Evolutionary conservation across 129 eudicot species (phyloP), one percentile per base, ranked within the genome.

Genomic region (Chrysanthemum makinoi): DNA sequence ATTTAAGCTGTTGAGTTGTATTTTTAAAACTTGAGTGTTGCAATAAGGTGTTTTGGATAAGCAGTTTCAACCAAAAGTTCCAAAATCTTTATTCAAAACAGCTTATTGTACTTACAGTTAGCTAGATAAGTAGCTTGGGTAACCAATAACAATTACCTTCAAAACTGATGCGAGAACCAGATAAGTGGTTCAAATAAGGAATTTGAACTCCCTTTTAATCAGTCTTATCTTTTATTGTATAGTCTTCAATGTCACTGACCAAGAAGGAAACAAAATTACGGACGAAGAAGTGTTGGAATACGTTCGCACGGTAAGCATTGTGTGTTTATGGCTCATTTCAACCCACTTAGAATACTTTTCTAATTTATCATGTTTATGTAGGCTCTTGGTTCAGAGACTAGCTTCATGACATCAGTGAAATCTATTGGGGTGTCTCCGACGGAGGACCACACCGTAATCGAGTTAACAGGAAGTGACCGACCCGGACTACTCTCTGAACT

Each of bases 171-270:
- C 5, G 1, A 55, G 18, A 17, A 16, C 12, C 61, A 55, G 26
- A 35, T 6, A 35, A 22, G 46, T 53, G 26, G 24, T 67, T 19
- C 18, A 16, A 55, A 17, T n/a, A 3, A 55, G 4, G 19, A 19
- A 3, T 55, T 6, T 55, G 10, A 17, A 11, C 20, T 4, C n/a
- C n/a, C 7, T 56, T 2, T 56, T 62, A 66, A 53, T 66, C 8
- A 17, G 30, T 33, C 19, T 66, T 79, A 3, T 24, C 44, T 55
- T 28, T 68, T 35, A 26, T 51, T 10, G 12, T 9, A 17, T 84
- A 90, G 97, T 91, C 13, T 91, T 91, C 70, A 87, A 87, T 80
- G 97, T 87, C 47, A 87, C 95, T 56, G 91, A 91, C 74, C 89
- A 87, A 63, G 89, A 83, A 58, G 97, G 97, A 74, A 87, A 87